Evolutionary conservation across 2,329 filamentous ascomycete species (phyloP).

Genomic region (Neonectria sp.): DNA sequence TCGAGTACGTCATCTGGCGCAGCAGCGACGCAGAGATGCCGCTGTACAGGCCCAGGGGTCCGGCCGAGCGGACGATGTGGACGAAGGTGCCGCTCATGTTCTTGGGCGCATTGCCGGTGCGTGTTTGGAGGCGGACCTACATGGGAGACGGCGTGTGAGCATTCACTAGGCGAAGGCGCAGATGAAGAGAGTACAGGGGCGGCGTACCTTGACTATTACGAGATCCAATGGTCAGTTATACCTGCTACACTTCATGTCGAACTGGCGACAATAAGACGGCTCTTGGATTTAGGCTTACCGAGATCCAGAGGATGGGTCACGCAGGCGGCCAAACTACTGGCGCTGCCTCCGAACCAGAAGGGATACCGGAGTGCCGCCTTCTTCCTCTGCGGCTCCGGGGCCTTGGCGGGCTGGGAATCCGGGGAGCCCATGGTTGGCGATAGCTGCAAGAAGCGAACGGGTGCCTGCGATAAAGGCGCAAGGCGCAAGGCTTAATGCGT

Average conservation of each 20-base stretch:
- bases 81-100: conserved; percentile 89
- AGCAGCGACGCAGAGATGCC: conserved; percentile 94
- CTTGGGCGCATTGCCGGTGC: conserved; percentile 80
- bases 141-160: conserved; percentile 34
- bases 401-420: conserved; percentile 37
- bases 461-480: conserved; percentile 18
- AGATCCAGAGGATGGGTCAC: conserved; percentile 96
- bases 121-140: conserved; percentile 90
- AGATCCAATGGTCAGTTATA: conserved; percentile 41
- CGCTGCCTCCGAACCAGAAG: conserved; percentile 97
- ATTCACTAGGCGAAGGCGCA: conserved; percentile 10
- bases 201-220: conserved; percentile 64
- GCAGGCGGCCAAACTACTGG: conserved; percentile 90
- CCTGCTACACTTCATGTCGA: conserved; percentile 10
- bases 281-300: conserved; percentile 68
- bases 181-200: neutral
- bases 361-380: conserved; percentile 72
- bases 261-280: neutral
- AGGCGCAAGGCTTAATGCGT: conserved; percentile 16
- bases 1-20: conserved; percentile 96
- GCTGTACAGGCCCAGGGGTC: conserved; percentile 86
- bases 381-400: conserved; percentile 55
- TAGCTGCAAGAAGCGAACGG: conserved; percentile 1
- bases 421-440: conserved; percentile 40
- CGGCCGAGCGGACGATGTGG: conserved; percentile 84